phyloP scores from a whole-genome alignment of 176 grass and related monocot genomes.

The Musa troglodytarum region DNA sequence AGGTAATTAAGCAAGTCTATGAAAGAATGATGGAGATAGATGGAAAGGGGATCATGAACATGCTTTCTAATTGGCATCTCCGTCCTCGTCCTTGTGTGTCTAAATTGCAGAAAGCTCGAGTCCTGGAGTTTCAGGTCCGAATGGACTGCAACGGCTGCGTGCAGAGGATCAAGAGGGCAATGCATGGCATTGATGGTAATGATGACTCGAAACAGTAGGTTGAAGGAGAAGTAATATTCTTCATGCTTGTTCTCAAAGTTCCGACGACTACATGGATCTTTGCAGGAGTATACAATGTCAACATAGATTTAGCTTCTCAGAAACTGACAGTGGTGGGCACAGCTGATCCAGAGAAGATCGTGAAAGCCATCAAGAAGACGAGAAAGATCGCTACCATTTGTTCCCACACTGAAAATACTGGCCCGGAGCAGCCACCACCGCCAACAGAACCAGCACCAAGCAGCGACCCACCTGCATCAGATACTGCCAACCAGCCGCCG shows the following conservation, averaged over 20 bases:
- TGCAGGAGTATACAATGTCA: conserved; percentile 55
- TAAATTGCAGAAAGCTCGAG: conserved; percentile 27
- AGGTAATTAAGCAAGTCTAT: conserved; percentile 13
- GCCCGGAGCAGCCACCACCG: conserved; percentile 16
- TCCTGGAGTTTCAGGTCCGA: conserved; percentile 40
- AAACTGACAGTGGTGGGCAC: conserved; percentile 73
- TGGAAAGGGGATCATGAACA: not conserved
- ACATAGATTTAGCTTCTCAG: conserved; percentile 50
- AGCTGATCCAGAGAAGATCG: conserved; percentile 49
- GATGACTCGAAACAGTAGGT: not conserved
- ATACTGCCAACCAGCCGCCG: conserved; percentile 1
- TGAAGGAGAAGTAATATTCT: no score
- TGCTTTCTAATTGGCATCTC: not conserved
- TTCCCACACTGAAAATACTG: conserved; percentile 36
- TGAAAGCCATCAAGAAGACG: conserved; percentile 81
- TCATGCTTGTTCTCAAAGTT: not conserved
- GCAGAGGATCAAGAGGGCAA: conserved; percentile 42
- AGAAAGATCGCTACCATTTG: conserved; percentile 57
- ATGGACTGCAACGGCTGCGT: conserved; percentile 54
- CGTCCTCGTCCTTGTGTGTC: not conserved
- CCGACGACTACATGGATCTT: no score
- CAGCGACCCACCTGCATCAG: no score
- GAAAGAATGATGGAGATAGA: no score
- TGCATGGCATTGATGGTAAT: conserved; percentile 34
- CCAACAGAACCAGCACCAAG: conserved; percentile 10